Evolutionary conservation across 331 rosid species (phyloP).

Genomic region (Saraca asoca): DNA sequence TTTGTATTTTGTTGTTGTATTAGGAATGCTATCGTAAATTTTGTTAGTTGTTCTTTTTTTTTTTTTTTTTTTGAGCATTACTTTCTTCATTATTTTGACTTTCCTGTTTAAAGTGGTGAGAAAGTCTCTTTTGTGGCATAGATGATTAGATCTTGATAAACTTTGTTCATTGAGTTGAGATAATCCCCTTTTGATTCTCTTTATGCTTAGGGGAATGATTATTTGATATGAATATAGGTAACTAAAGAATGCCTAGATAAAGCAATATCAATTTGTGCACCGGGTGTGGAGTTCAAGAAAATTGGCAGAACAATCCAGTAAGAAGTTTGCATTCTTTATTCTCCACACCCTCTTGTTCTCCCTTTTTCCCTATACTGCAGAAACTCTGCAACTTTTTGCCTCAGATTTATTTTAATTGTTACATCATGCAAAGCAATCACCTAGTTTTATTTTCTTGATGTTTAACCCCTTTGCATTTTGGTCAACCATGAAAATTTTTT

Average conservation of each 20-base stretch:
- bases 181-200: conserved; percentile 16
- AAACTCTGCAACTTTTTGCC: conserved; percentile 15
- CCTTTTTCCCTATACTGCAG: conserved; percentile 11
- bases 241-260: conserved; percentile 79
- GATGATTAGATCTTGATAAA: background rate
- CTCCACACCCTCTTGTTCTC: background rate
- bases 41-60: background rate
- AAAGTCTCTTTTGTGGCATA: conserved; percentile 20
- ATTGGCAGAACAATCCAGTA: conserved; percentile 92
- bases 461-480: conserved; percentile 6
- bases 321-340: conserved; percentile 40
- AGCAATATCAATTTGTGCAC: conserved; percentile 88
- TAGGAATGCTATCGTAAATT: background rate
- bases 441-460: conserved; percentile 9
- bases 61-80: background rate
- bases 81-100: conserved; percentile 9
- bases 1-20: background rate
- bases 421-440: background rate
- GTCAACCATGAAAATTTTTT: conserved; percentile 1
- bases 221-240: conserved; percentile 53
- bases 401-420: background rate
- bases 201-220: conserved; percentile 29
- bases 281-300: conserved; percentile 78
- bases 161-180: conserved; percentile 3
- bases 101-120: conserved; percentile 18